Evolutionary conservation across 345 rosid genomes (phyloP).

Genomic region (Camelina laxa): DNA sequence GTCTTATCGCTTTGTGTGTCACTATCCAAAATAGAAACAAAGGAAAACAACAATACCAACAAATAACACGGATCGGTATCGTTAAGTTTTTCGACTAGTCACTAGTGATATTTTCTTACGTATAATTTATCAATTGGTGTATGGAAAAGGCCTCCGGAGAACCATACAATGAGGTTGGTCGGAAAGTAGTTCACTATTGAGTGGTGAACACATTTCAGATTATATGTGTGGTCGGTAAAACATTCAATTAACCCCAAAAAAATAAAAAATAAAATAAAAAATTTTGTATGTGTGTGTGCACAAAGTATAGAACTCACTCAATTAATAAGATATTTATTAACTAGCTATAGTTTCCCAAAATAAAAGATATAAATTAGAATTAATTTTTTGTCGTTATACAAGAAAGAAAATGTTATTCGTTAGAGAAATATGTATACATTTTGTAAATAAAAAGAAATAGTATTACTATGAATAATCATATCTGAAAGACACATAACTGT

Average conservation of each 20-base stretch:
- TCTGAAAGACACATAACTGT: background rate
- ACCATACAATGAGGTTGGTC: slow-evolving; percentile 41
- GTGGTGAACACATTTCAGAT: slow-evolving; percentile 11
- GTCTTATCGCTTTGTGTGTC: slow-evolving; percentile 26
- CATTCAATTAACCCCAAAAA: background rate
- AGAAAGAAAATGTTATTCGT: background rate
- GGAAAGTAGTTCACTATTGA: slow-evolving; percentile 39
- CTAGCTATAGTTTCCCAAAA: background rate
- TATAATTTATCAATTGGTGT: slow-evolving; percentile 13
- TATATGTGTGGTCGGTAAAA: slow-evolving; percentile 22
- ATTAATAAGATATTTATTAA: background rate
- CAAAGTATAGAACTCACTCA: background rate
- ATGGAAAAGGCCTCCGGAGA: slow-evolving; percentile 1
- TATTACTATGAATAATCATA: background rate
- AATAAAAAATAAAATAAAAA: background rate
- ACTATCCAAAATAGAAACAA: background rate
- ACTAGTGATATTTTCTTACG: background rate
- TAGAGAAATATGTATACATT: background rate
- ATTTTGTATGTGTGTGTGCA: background rate
- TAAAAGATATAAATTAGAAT: background rate
- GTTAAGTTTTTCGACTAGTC: background rate
- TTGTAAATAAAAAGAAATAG: background rate
- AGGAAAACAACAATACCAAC: no score
- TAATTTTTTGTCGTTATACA: background rate
- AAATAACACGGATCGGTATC: no score